Evolutionary conservation across 495 filamentous ascomycete species (phyloP).

Genomic region (Lophiostoma macrostomum): DNA sequence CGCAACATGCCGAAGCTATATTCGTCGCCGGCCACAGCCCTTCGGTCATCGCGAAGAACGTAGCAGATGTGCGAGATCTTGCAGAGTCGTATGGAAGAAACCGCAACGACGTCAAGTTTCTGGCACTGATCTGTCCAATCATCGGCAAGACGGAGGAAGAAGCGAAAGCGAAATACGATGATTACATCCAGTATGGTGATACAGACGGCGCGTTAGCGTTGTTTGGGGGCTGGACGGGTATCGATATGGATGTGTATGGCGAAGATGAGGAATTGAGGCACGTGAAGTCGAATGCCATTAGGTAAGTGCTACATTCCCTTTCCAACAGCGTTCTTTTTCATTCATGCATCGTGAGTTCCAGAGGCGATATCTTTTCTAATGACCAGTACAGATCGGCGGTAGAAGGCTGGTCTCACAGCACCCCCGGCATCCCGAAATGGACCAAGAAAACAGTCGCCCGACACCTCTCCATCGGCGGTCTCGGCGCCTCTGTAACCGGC

Average conservation of each 20-base stretch:
- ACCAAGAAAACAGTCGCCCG: conserved; percentile 24
- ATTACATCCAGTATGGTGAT: conserved; percentile 49
- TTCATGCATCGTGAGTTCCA: too few species aligned
- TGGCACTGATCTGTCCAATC: conserved; percentile 52
- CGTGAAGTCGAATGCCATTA: conserved; percentile 14
- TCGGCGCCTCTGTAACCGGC: conserved; percentile 13
- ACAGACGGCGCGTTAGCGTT: conserved; percentile 56
- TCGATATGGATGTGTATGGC: conserved; percentile 51
- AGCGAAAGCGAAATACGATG: conserved; percentile 51
- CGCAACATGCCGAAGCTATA: conserved; percentile 61
- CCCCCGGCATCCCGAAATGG: conserved; percentile 27
- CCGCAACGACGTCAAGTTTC: conserved; percentile 52
- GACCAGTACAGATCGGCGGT: conserved; percentile 14
- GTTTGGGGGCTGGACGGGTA: conserved; percentile 59
- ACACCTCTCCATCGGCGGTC: conserved; percentile 23
- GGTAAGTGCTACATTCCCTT: neutral
- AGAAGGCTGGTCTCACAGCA: conserved; percentile 14
- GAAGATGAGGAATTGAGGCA: conserved; percentile 50
- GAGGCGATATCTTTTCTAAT: too few species aligned
- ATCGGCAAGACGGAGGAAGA: conserved; percentile 55
- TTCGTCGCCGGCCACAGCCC: conserved; percentile 28
- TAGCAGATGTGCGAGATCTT: conserved; percentile 51
- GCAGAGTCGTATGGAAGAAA: conserved; percentile 47
- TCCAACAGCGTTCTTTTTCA: too few species aligned
- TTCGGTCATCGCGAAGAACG: conserved; percentile 12